phyloP scores from a whole-genome alignment of 441 rosid species.

The Melastoma candidum region DNA sequence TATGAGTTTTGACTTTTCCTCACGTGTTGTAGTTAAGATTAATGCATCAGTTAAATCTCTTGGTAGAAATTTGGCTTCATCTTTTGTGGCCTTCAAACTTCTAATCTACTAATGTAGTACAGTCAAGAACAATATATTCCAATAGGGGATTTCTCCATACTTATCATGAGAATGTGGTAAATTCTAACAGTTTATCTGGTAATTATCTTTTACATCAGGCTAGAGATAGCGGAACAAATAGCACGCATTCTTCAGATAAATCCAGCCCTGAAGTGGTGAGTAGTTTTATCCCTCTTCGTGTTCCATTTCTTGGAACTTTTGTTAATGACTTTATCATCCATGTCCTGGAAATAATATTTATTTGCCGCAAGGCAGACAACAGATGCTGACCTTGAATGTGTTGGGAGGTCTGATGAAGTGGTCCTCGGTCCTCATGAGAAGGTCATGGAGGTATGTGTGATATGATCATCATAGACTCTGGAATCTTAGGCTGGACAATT shows the following conservation, averaged over 20 bases:
- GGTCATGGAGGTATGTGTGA: slow-evolving; percentile 29
- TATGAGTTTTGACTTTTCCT: too few relatives aligned
- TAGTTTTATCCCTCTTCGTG: slow-evolving; percentile 6
- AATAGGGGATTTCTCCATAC: too few relatives aligned
- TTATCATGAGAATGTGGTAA: background rate
- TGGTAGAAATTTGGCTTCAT: too few relatives aligned
- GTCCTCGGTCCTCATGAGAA: slow-evolving; percentile 19
- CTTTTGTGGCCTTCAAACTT: too few relatives aligned
- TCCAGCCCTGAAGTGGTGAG: slow-evolving; percentile 31
- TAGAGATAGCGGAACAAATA: slow-evolving; percentile 34
- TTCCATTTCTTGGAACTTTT: too few relatives aligned
- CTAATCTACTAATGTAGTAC: too few relatives aligned
- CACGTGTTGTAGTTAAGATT: too few relatives aligned
- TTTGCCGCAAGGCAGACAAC: slow-evolving; percentile 5
- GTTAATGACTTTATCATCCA: background rate
- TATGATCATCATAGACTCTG: too few relatives aligned
- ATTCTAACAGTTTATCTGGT: background rate
- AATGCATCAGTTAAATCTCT: too few relatives aligned
- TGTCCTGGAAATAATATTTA: slow-evolving; percentile 8
- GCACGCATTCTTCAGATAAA: slow-evolving; percentile 25
- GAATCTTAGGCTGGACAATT: too few relatives aligned
- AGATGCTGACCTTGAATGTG: slow-evolving; percentile 23
- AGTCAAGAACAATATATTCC: too few relatives aligned
- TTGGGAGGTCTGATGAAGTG: slow-evolving; percentile 16
- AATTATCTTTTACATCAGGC: slow-evolving; percentile 32